phyloP scores from a whole-genome alignment of 148 eudicot species.

The Diospyros lotus region DNA sequence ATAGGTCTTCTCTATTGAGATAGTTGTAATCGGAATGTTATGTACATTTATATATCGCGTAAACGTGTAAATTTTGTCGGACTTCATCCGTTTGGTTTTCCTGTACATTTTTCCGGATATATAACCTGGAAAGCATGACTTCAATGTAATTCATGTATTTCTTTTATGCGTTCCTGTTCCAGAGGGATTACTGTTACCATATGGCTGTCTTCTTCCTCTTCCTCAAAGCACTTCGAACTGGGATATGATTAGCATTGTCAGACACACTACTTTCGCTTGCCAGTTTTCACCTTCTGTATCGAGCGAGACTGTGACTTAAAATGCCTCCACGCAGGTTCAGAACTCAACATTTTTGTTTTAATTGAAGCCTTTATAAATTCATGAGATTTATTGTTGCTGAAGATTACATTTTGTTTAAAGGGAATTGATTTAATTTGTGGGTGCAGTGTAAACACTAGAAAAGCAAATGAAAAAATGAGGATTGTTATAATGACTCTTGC shows the following conservation, averaged over 20 bases:
- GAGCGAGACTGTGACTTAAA: conserved; percentile 11
- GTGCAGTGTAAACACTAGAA: conserved; percentile 34
- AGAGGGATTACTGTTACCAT: conserved; percentile 13
- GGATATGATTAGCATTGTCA: conserved; percentile 21
- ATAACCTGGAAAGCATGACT: background rate
- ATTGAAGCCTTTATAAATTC: background rate
- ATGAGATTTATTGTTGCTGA: background rate
- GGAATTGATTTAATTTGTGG: conserved; percentile 6
- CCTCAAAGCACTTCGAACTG: conserved; percentile 4
- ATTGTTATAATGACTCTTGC: conserved; percentile 51
- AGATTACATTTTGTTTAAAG: background rate
- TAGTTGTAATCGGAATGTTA: too few species aligned
- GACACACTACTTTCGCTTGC: conserved; percentile 10
- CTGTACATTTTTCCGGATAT: background rate
- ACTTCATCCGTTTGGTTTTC: too few species aligned
- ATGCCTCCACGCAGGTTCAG: conserved; percentile 35
- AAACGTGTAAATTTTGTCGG: too few species aligned
- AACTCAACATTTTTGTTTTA: background rate
- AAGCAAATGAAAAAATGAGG: conserved; percentile 48
- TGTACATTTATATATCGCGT: too few species aligned
- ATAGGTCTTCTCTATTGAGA: too few species aligned
- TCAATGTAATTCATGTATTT: background rate
- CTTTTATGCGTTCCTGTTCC: background rate
- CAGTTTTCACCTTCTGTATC: conserved; percentile 10
- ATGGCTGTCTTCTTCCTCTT: background rate